Percentiles rank a stretch among this genome's conserved stretches.
Conservation (phyloP, 768 basidiomycete species). For the Wakefieldia striispora region DNA sequence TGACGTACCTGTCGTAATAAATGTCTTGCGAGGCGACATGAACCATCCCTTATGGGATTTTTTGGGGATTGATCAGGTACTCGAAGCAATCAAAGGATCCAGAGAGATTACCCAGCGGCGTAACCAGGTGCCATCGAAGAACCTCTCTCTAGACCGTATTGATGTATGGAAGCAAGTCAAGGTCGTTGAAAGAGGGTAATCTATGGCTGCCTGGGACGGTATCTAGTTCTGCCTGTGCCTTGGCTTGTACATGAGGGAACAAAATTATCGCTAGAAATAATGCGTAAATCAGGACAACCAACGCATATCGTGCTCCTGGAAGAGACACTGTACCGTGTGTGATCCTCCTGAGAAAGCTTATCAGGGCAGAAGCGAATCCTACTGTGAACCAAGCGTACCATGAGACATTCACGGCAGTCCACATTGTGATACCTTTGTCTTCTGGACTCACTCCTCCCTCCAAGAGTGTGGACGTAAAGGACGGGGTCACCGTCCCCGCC, state of each 20-base stretch:
- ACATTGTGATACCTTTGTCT: conserved; percentile 22
- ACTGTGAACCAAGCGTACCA: neutral
- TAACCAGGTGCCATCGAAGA: conserved; percentile 21
- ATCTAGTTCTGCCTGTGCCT: conserved; percentile 26
- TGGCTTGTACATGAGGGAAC: conserved; percentile 23
- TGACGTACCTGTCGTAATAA: conserved; percentile 7
- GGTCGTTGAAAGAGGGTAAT: conserved; percentile 21
- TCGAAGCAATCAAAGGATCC: conserved; percentile 19
- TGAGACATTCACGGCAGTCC: conserved; percentile 12
- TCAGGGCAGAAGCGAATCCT: neutral
- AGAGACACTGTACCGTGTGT: conserved; percentile 40
- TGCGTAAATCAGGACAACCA: conserved; percentile 8
- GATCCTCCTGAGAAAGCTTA: conserved; percentile 35
- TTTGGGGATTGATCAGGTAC: neutral
- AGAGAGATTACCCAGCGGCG: conserved; percentile 16
- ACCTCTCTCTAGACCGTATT: conserved; percentile 26
- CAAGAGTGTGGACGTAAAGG: conserved; percentile 18
- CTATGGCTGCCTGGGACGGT: conserved; percentile 18
- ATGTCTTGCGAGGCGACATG: conserved; percentile 25
- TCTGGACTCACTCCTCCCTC: conserved; percentile 6
- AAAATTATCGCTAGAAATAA: conserved; percentile 28
- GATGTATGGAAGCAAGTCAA: conserved; percentile 24
- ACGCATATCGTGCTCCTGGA: conserved; percentile 32
- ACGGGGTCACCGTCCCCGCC: conserved; percentile 12
- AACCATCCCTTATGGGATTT: conserved; percentile 2